Evolutionary conservation across 805 yeast species (phyloP).

Genomic region (Candida saitoana): DNA sequence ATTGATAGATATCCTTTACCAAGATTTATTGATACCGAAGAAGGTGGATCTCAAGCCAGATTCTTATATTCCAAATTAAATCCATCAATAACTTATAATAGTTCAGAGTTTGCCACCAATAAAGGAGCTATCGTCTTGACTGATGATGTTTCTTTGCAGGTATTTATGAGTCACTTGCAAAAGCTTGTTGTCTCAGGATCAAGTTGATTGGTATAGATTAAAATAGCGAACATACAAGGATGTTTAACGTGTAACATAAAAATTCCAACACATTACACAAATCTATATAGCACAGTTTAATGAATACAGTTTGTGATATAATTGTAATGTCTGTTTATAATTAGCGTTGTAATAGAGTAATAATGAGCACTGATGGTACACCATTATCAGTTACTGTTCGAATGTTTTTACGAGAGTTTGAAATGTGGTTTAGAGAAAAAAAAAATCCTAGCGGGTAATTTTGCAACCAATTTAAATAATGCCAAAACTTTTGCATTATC

Average conservation of each 20-base stretch:
- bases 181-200: constrained; percentile 70
- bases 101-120: constrained; percentile 44
- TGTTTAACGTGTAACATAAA: too few relatives aligned
- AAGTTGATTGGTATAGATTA: too few relatives aligned
- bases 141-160: constrained; percentile 92
- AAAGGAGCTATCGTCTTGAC: constrained; percentile 81
- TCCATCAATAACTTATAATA: constrained; percentile 83
- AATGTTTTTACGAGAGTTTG: too few relatives aligned
- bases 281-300: too few relatives aligned
- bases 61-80: constrained; percentile 91
- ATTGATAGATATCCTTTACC: constrained; percentile 97
- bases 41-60: constrained; percentile 98
- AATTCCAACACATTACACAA: too few relatives aligned
- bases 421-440: not conserved
- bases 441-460: not conserved
- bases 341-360: too few relatives aligned
- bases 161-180: constrained; percentile 91
- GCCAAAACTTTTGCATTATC: too few relatives aligned
- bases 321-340: too few relatives aligned
- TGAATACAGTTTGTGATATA: too few relatives aligned
- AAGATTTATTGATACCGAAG: constrained; percentile 94
- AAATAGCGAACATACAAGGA: too few relatives aligned
- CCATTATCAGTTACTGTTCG: too few relatives aligned
- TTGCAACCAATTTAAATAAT: not conserved
- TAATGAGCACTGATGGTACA: too few relatives aligned